A percentile compares a stretch with the other conserved stretches of the same genome.
These are phyloP conservation scores for Achlya hypogyna DNA, from an alignment of 352 stramenopile genomes.

Conservation along the genomic window DNA sequence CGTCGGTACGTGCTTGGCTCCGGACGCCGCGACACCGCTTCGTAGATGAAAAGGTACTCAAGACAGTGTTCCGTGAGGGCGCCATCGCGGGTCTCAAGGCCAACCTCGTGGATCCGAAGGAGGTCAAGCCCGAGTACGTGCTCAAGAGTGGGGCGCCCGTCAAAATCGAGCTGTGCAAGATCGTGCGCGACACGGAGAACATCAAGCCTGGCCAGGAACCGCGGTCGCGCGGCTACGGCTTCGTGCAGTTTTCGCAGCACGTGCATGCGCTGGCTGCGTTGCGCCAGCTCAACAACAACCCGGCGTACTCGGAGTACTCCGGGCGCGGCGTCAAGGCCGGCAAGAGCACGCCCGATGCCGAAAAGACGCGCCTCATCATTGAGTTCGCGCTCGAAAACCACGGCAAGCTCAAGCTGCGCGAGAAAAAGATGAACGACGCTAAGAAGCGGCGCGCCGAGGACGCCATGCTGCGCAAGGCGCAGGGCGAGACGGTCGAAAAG, in stretches of 20 bases:
- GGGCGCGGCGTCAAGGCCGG: conserved; percentile 34
- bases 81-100: conserved; percentile 60
- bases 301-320: conserved; percentile 68
- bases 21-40: not conserved
- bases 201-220: conserved; percentile 50
- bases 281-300: conserved; percentile 96
- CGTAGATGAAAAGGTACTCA: conserved; percentile 87
- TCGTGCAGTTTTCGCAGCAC: conserved; percentile 97
- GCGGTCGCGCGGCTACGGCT: conserved; percentile 81
- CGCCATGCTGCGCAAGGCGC: conserved; percentile 46
- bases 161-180: conserved; percentile 77
- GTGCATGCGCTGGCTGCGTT: conserved; percentile 93
- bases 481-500: conserved; percentile 28
- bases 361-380: conserved; percentile 77
- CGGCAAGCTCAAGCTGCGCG: conserved; percentile 77
- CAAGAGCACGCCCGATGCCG: conserved; percentile 28
- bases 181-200: conserved; percentile 66
- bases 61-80: conserved; percentile 80
- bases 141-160: conserved; percentile 32
- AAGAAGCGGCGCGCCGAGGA: conserved; percentile 66
- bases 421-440: conserved; percentile 36
- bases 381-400: conserved; percentile 86
- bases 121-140: conserved; percentile 57
- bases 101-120: conserved; percentile 63
- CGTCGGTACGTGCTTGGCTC: conserved; percentile 1